Evolutionary conservation across 2,329 filamentous ascomycete genomes (phyloP).

Genomic region (Claviceps maximensis): DNA sequence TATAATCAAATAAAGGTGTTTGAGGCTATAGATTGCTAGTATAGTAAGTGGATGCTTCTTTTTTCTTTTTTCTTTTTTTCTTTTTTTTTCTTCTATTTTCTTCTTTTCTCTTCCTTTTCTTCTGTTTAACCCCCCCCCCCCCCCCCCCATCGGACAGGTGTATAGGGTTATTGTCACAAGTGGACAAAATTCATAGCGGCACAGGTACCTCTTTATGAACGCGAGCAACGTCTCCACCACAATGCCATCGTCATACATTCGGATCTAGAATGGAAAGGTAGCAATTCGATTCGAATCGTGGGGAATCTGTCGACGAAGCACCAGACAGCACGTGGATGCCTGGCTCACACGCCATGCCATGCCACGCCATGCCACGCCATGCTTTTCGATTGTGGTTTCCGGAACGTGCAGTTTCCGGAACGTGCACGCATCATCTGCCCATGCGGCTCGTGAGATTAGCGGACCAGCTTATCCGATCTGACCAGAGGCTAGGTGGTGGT

Average conservation of each 20-base stretch:
- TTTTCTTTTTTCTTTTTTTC: no score
- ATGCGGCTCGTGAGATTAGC: background rate
- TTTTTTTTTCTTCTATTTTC: no score
- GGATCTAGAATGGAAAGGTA: background rate
- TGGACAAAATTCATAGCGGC: no score
- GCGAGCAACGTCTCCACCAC: no score
- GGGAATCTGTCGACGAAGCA: background rate
- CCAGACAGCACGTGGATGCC: background rate
- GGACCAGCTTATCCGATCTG: background rate
- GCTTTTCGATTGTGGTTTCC: background rate
- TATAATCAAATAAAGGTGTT: no score
- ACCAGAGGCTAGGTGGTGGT: background rate
- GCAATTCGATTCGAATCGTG: background rate
- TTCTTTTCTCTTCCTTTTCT: no score
- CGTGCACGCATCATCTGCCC: background rate
- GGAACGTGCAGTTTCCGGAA: background rate
- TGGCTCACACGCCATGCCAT: background rate
- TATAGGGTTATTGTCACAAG: no score
- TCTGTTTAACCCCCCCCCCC: no score
- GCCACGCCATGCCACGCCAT: background rate
- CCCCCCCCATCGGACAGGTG: no score
- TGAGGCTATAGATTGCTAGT: no score
- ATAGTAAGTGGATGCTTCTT: no score
- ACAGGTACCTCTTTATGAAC: no score
- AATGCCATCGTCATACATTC: background rate